Conservation (phyloP, 2,329 filamentous ascomycete genomes). For the Xylariaceae sp. region DNA sequence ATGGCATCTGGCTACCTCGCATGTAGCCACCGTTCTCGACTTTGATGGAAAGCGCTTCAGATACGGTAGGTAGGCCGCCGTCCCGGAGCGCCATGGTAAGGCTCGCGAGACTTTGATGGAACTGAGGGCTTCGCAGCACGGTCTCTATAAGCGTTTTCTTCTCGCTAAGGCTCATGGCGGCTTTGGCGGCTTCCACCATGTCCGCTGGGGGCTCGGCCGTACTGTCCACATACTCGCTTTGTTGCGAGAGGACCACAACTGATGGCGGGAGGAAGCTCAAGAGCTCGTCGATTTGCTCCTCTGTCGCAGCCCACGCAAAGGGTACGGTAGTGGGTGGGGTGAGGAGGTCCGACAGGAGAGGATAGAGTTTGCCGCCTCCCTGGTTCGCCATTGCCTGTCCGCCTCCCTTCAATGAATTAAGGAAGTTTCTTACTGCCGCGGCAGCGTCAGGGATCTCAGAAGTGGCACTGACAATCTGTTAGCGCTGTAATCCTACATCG, state of each 20-base stretch:
- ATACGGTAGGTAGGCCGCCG: constrained; percentile 82
- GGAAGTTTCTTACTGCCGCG: constrained; percentile 77
- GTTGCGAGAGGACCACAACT: constrained; percentile 70
- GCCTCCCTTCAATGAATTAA: constrained; percentile 68
- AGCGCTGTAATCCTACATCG: constrained; percentile 31
- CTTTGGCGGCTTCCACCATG: constrained; percentile 65
- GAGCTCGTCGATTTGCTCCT: constrained; percentile 65
- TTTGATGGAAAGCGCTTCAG: constrained; percentile 74
- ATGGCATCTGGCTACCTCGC: constrained; percentile 68
- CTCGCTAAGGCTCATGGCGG: constrained; percentile 64
- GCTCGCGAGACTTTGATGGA: constrained; percentile 78
- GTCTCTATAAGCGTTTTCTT: constrained; percentile 77
- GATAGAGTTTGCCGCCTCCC: constrained; percentile 61
- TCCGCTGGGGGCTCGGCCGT: constrained; percentile 63
- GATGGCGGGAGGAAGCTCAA: constrained; percentile 73
- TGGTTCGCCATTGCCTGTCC: constrained; percentile 37
- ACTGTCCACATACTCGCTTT: constrained; percentile 51
- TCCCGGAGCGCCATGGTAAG: constrained; percentile 84
- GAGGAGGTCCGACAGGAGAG: constrained; percentile 80
- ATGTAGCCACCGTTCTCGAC: constrained; percentile 82
- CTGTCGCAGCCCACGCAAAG: constrained; percentile 60
- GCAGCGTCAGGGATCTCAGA: constrained; percentile 62
- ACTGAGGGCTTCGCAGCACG: constrained; percentile 84
- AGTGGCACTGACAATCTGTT: constrained; percentile 50
- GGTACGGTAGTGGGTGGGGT: constrained; percentile 71